Conservation (phyloP, 1,139 yeast genomes). For the Zygotorulaspora mrakii region DNA sequence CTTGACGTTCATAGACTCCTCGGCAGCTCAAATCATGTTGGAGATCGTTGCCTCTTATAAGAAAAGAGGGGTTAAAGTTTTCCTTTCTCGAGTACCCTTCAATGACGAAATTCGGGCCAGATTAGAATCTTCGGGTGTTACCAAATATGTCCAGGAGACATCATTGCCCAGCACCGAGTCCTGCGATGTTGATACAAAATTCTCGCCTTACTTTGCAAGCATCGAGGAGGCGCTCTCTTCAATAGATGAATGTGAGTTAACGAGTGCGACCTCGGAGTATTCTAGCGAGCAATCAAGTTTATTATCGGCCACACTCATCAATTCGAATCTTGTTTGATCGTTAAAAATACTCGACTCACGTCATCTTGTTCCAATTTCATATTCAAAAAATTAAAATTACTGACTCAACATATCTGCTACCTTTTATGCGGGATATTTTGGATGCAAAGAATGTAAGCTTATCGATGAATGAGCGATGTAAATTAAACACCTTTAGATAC, state of each 20-base stretch:
- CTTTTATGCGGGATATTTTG: no score
- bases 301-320: constrained; percentile 10
- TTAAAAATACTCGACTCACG: no score
- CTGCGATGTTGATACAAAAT: background rate
- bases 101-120: constrained; percentile 40
- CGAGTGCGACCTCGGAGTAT: constrained; percentile 5
- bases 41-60: constrained; percentile 57
- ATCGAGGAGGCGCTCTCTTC: constrained; percentile 21
- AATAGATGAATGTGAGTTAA: constrained; percentile 15
- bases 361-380: no score
- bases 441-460: no score
- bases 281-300: constrained; percentile 11
- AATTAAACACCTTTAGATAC: no score
- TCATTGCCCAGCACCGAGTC: background rate
- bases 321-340: constrained; percentile 12
- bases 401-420: no score
- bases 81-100: constrained; percentile 61
- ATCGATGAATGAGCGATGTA: no score
- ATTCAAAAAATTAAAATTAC: no score
- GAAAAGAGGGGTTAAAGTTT: constrained; percentile 54
- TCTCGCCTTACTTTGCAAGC: constrained; percentile 18
- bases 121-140: constrained; percentile 35
- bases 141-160: constrained; percentile 23
- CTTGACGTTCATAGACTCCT: constrained; percentile 81
- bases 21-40: constrained; percentile 73